Conservation (phyloP, 139 green algal genomes). For the Gonium pectorale region DNA sequence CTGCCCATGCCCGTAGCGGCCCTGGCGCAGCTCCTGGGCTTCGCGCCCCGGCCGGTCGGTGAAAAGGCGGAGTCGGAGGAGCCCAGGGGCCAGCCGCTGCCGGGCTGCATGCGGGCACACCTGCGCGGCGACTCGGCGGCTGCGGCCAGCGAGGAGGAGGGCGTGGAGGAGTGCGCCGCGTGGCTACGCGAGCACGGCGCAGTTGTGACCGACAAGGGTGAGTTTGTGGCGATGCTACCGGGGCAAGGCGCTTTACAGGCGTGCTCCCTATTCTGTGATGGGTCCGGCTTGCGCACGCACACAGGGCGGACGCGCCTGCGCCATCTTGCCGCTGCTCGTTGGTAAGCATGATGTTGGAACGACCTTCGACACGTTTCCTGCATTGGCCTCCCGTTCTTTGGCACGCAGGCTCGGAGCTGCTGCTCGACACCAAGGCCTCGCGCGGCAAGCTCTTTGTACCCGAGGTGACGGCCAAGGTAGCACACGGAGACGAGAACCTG, state of each 20-base stretch:
- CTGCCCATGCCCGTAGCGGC: slow-evolving; percentile 66
- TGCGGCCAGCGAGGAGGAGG: slow-evolving; percentile 15
- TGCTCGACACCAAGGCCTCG: slow-evolving; percentile 70
- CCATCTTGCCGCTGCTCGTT: too few species aligned
- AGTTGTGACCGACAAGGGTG: slow-evolving; percentile 59
- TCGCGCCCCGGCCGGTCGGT: slow-evolving; percentile 43
- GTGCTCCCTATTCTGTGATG: neutral
- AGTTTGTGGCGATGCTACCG: neutral
- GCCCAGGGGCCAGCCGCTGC: slow-evolving; percentile 41
- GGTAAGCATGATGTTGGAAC: too few species aligned
- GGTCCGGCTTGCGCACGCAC: too few species aligned
- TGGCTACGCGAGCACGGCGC: slow-evolving; percentile 72
- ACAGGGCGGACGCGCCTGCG: too few species aligned
- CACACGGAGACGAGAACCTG: slow-evolving; percentile 85
- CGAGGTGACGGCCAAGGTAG: slow-evolving; percentile 68
- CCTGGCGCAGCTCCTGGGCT: slow-evolving; percentile 72
- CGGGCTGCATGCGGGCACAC: slow-evolving; percentile 60
- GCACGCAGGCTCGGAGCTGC: slow-evolving; percentile 24
- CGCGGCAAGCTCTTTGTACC: slow-evolving; percentile 66
- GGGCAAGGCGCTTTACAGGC: neutral
- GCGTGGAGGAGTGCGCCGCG: slow-evolving; percentile 40
- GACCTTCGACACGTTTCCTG: too few species aligned
- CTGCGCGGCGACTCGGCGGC: slow-evolving; percentile 57
- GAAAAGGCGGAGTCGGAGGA: neutral
- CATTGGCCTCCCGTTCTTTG: too few species aligned